Percentiles rank a stretch among this genome's conserved stretches.
Evolutionary conservation across 2,329 filamentous ascomycete genomes (phyloP).

Genomic region (Clarireedia hainanense): DNA sequence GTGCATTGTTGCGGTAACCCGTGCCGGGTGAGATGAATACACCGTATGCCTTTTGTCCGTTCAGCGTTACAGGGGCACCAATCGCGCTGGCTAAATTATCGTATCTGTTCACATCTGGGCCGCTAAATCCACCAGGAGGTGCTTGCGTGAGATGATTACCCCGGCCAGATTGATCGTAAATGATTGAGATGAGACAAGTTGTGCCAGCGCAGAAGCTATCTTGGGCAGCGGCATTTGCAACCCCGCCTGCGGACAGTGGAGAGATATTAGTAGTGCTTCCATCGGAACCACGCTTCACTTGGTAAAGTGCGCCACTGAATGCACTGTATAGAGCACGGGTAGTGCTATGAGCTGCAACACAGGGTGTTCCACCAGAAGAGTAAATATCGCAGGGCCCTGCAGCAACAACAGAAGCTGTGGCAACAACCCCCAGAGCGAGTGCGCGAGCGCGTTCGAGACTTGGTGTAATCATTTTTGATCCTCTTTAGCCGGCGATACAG

Average conservation of each 20-base stretch:
- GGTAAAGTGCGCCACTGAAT: slow-evolving; percentile 48
- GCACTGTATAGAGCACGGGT: slow-evolving; percentile 53
- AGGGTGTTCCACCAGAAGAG: slow-evolving; percentile 49
- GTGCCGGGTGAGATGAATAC: slow-evolving; percentile 54
- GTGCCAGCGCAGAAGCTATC: slow-evolving; percentile 53
- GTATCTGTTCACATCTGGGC: slow-evolving; percentile 47
- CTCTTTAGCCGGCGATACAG: too few species aligned
- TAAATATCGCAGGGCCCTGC: slow-evolving; percentile 58
- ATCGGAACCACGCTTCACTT: slow-evolving; percentile 48
- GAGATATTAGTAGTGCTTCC: slow-evolving; percentile 29
- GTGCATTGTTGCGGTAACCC: slow-evolving; percentile 53
- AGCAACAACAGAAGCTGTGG: slow-evolving; percentile 34
- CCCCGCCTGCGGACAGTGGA: slow-evolving; percentile 48
- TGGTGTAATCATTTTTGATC: too few species aligned
- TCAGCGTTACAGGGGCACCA: slow-evolving; percentile 53
- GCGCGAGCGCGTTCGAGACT: too few species aligned
- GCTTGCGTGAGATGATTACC: slow-evolving; percentile 57
- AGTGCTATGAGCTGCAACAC: slow-evolving; percentile 57
- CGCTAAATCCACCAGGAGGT: slow-evolving; percentile 46
- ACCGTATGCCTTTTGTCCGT: slow-evolving; percentile 55
- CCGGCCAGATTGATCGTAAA: slow-evolving; percentile 58
- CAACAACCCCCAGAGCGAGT: slow-evolving; percentile 29
- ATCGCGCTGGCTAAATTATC: slow-evolving; percentile 53
- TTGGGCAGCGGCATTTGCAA: slow-evolving; percentile 53
- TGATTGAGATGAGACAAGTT: slow-evolving; percentile 55